Base-by-base conservation (phyloP, 345 rosid genomes). In the Theobroma cacao region DNA sequence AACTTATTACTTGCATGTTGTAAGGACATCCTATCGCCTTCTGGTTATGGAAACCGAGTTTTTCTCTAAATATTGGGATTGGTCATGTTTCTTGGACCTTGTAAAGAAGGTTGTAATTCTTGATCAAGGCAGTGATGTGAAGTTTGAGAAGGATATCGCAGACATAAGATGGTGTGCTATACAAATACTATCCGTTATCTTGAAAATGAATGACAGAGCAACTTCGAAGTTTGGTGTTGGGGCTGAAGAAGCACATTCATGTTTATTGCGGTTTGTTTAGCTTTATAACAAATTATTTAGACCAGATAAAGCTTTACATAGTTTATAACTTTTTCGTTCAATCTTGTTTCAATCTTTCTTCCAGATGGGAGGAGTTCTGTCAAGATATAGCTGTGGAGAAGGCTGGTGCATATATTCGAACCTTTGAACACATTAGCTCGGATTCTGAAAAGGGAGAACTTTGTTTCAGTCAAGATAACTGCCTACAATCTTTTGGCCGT, bases 311-410 rank as follows among this genome's bases (percentile, higher is more conserved):
- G 58, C 40, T 77, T 77, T 77, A 45, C 8, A 20, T 58, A 56
- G n/a, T 79, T 78, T 80, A 62, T 68, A 17, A 14, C 55, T 33
- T 74, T n/a, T 45, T 82, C 75, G 47, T 77, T 72, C 30, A 69
- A 69, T 69, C 38, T 61, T 80, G 63, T n/a, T 24, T 76, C 30
- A 55, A 10, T n/a, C 56, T 45, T 41, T 85, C 77, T 81, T 82
- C 83, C 83, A 95, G 99, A 45, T 95, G 98, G 98, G 90, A 91
- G 81, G 95, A 91, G 20, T 95, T 91, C 78, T 90, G 94, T 81
- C 82, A 84, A 56, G 99, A 95, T 90, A 86, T 86, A 48, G 93
- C 89, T 68, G 71, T 91, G 61, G 98, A 91, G 85, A 91, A 83
- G 86, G 94, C 89, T 82, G 90, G 91, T 80, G 80, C 78, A 65